These are phyloP conservation scores for Anthoceros angustus DNA, from an alignment of 225 moss, liverwort and hornwort species.

Conservation along the genomic window DNA sequence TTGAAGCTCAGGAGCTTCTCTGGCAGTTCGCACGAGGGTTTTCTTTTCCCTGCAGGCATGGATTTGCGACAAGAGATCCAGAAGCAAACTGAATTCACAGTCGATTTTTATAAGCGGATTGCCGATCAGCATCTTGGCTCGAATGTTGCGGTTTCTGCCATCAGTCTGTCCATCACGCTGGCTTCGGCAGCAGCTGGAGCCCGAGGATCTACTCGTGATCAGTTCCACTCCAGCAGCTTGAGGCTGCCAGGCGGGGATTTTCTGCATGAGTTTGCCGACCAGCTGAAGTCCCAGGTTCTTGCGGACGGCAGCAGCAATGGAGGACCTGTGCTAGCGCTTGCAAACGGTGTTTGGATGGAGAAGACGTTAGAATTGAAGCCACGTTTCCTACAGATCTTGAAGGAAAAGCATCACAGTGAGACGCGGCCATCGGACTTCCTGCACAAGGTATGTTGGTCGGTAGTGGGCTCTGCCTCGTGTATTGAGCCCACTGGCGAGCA, in stretches of 20 bases:
- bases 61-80: neutral
- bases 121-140: neutral
- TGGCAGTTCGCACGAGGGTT: neutral
- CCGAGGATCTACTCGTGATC: neutral
- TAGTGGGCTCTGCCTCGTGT: neutral
- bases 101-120: neutral
- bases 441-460: conserved; percentile 22
- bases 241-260: conserved; percentile 39
- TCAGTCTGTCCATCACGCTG: neutral
- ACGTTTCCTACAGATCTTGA: conserved; percentile 28
- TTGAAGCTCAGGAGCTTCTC: too few relatives aligned
- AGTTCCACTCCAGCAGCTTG: conserved; percentile 32
- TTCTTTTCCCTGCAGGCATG: neutral
- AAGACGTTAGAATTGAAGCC: conserved; percentile 30
- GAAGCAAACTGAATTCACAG: neutral
- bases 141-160: neutral
- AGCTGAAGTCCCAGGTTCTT: conserved; percentile 28
- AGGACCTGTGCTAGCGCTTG: conserved; percentile 32
- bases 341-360: conserved; percentile 44
- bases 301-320: conserved; percentile 33
- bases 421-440: conserved; percentile 31
- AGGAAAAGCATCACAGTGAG: conserved; percentile 37
- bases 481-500: neutral
- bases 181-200: neutral
- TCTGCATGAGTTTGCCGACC: conserved; percentile 32